Conservation (phyloP, 352 stramenopile genomes). For the Globisporangium nunn region DNA sequence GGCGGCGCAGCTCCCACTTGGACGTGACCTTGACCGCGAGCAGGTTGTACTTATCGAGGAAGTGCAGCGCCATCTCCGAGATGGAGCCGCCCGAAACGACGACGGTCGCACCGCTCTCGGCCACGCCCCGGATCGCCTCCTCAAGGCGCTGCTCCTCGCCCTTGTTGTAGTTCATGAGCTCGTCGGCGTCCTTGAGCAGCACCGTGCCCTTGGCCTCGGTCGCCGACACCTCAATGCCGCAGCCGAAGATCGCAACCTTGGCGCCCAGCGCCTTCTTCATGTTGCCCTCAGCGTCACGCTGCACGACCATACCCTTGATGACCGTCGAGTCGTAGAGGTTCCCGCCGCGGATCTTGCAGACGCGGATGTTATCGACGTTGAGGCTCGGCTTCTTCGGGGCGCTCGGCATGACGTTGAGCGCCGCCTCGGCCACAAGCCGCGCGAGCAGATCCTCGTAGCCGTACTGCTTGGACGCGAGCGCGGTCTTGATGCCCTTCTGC, state of each 20-base stretch:
- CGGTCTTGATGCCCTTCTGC: constrained; percentile 88
- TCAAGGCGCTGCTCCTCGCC: constrained; percentile 97
- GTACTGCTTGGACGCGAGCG: constrained; percentile 97
- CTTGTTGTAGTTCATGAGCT: constrained; percentile 99
- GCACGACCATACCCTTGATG: constrained; percentile 97
- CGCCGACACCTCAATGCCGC: constrained; percentile 93
- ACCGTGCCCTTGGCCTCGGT: constrained; percentile 99
- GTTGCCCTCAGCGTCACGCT: constrained; percentile 90
- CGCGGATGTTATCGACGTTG: constrained; percentile 97
- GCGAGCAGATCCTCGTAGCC: constrained; percentile 93
- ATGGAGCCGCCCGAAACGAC: constrained; percentile 96
- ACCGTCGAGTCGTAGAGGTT: constrained; percentile 93
- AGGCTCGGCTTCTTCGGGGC: constrained; percentile 83
- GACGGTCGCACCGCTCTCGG: constrained; percentile 93
- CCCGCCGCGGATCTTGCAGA: constrained; percentile 96
- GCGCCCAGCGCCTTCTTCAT: constrained; percentile 89
- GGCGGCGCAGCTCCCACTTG: constrained; percentile 98
- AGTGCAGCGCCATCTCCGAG: constrained; percentile 99
- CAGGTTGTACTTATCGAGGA: constrained; percentile 97
- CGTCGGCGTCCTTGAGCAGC: constrained; percentile 98
- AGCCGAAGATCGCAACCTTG: constrained; percentile 97
- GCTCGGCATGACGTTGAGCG: constrained; percentile 90
- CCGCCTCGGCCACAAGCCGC: constrained; percentile 93
- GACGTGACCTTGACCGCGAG: constrained; percentile 96
- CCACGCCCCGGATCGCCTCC: constrained; percentile 96